Conservation (phyloP, 176 grass and related monocot species). For the Musa acuminata region DNA sequence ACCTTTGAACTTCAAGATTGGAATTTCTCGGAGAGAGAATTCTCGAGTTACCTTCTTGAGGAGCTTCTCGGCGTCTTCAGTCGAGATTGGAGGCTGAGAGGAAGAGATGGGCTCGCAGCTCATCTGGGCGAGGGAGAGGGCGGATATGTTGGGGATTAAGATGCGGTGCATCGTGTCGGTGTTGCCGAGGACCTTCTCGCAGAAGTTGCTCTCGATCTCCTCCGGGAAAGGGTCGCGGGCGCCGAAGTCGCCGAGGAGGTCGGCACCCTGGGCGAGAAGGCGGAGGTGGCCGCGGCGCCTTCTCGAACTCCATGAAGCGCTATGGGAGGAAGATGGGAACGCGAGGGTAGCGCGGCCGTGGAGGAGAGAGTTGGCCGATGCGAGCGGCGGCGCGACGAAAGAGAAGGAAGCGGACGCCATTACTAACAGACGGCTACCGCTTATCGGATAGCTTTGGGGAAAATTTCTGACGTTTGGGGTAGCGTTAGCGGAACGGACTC, state of each 20-base stretch:
- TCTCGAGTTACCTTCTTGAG: conserved; percentile 33
- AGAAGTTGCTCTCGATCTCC: conserved; percentile 82
- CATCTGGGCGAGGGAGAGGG: conserved; percentile 53
- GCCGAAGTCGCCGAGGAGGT: conserved; percentile 59
- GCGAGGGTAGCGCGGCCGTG: neutral
- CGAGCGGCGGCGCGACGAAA: neutral
- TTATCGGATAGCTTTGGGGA: neutral
- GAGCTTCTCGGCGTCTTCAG: conserved; percentile 42
- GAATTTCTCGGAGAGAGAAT: neutral
- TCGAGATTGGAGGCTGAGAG: conserved; percentile 22
- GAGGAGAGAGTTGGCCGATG: neutral
- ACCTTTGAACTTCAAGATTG: no score
- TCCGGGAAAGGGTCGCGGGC: conserved; percentile 70
- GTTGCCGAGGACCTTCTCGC: conserved; percentile 61
- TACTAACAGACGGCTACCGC: neutral
- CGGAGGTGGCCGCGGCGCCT: conserved; percentile 1
- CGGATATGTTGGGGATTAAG: conserved; percentile 70
- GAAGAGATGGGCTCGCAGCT: conserved; percentile 28
- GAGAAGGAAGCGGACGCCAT: conserved; percentile 2
- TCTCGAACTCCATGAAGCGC: neutral
- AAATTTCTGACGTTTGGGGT: no score
- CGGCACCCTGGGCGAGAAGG: conserved; percentile 35
- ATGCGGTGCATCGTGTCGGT: conserved; percentile 77
- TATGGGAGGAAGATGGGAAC: neutral
- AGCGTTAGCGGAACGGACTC: no score